Percentiles rank a stretch among this genome's conserved stretches.
phyloP scores from a whole-genome alignment of 2,329 filamentous ascomycete genomes.

The Aureobasidium sp. region DNA sequence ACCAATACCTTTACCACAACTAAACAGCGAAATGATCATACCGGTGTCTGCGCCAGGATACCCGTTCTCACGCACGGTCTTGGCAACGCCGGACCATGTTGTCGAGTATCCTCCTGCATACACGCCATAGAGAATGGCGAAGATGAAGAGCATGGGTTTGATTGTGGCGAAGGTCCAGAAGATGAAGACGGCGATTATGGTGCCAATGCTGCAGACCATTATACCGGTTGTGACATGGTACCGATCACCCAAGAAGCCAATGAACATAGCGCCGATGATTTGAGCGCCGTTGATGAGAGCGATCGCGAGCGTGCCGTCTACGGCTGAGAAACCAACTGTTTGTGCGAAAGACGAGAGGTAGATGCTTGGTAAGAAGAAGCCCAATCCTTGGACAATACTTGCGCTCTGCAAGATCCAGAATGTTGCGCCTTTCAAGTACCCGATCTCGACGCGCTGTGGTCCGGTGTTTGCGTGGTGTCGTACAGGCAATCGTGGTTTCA shows the following conservation, averaged over 20 bases:
- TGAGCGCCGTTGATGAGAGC: slow-evolving; percentile 35
- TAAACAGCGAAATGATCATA: slow-evolving; percentile 44
- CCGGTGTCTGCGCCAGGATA: slow-evolving; percentile 35
- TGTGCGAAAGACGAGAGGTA: slow-evolving; percentile 38
- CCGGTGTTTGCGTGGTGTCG: slow-evolving; percentile 18
- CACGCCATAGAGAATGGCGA: slow-evolving; percentile 37
- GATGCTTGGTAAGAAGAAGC: slow-evolving; percentile 39
- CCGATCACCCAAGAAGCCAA: slow-evolving; percentile 35
- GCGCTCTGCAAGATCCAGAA: slow-evolving; percentile 40
- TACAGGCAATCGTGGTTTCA: slow-evolving; percentile 21
- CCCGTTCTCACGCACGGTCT: slow-evolving; percentile 20
- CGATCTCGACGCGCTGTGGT: slow-evolving; percentile 28
- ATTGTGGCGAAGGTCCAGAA: slow-evolving; percentile 42
- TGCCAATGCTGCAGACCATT: slow-evolving; percentile 32
- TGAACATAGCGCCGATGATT: slow-evolving; percentile 32
- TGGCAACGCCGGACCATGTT: slow-evolving; percentile 28
- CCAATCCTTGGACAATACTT: slow-evolving; percentile 37
- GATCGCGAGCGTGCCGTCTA: slow-evolving; percentile 33
- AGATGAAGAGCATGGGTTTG: slow-evolving; percentile 36
- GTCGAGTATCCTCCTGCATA: slow-evolving; percentile 36
- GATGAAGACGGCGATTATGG: slow-evolving; percentile 33
- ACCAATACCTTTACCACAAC: slow-evolving; percentile 45
- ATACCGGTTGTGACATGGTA: slow-evolving; percentile 35
- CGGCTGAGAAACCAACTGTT: slow-evolving; percentile 30
- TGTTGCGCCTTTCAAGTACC: slow-evolving; percentile 29